Conservation (phyloP, 257 asterid species). For the Catharanthus roseus region DNA sequence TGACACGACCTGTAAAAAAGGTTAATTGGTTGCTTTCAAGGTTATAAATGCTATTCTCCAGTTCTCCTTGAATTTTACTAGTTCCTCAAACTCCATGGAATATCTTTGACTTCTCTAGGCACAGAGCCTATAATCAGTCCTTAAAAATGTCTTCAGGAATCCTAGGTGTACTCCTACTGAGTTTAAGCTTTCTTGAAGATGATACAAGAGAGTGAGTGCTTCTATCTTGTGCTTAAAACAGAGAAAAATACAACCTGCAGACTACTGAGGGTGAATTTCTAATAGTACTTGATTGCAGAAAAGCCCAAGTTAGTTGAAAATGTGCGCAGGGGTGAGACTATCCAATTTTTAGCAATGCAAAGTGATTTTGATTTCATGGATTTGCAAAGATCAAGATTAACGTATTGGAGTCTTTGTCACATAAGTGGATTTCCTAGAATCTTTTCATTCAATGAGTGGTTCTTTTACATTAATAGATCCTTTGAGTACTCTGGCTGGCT, state of each 20-base stretch:
- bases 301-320: background rate
- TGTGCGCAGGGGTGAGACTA: background rate
- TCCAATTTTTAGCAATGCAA: background rate
- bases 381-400: background rate
- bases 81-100: background rate
- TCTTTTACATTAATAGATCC: background rate
- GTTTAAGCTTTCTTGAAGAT: background rate
- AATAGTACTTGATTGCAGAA: background rate
- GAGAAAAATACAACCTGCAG: background rate
- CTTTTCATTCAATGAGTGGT: background rate
- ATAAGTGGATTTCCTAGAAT: background rate
- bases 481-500: background rate
- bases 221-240: background rate
- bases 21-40: background rate
- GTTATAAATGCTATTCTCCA: background rate
- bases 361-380: background rate
- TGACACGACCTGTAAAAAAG: background rate
- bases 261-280: background rate
- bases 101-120: background rate
- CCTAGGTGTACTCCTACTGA: background rate
- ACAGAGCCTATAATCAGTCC: background rate
- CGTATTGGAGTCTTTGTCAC: background rate
- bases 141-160: background rate
- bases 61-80: background rate
- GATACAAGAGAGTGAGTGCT: background rate